Evolutionary conservation across 371 early-diverging fungal species (phyloP).

Genomic region (Sporodiniella umbellata): DNA sequence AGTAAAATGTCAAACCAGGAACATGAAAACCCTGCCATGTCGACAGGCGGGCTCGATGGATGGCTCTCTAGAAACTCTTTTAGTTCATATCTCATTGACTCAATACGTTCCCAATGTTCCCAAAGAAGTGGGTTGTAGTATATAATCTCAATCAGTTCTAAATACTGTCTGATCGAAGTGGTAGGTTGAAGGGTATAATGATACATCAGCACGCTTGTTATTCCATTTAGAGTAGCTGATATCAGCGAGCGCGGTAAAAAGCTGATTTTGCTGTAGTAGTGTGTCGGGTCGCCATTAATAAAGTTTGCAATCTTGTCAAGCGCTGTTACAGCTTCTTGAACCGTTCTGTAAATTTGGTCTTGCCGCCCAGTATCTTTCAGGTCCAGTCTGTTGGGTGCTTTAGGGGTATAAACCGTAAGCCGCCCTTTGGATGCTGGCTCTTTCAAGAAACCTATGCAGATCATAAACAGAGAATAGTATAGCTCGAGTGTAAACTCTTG

Average conservation of each 20-base stretch:
- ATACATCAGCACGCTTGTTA: slow-evolving; percentile 14
- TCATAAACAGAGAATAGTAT: slow-evolving; percentile 5
- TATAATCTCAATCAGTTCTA: slow-evolving; percentile 5
- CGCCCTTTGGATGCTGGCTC: not conserved
- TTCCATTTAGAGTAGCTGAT: slow-evolving; percentile 8
- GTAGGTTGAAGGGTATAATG: slow-evolving; percentile 5
- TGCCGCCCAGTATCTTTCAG: slow-evolving; percentile 7
- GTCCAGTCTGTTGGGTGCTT: slow-evolving; percentile 1
- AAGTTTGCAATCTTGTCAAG: slow-evolving; percentile 1
- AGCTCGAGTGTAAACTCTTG: slow-evolving; percentile 15
- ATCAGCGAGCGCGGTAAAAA: slow-evolving; percentile 13
- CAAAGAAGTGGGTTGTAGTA: slow-evolving; percentile 2
- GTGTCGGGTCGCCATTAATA: slow-evolving; percentile 3
- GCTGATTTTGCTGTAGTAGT: not conserved
- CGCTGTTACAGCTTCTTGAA: not conserved
- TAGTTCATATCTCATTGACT: not conserved
- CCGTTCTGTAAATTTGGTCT: not conserved
- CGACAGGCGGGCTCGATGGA: not conserved
- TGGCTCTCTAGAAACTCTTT: slow-evolving; percentile 10
- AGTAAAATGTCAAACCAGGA: no score
- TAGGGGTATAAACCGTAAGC: not conserved
- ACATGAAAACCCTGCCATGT: no score
- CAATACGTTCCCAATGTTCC: slow-evolving; percentile 8
- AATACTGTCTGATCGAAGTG: slow-evolving; percentile 2
- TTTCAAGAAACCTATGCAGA: slow-evolving; percentile 7